Percentiles rank a stretch among this genome's conserved stretches.
Conservation (phyloP, 164 flowering plant species). For the Macadamia integrifolia region DNA sequence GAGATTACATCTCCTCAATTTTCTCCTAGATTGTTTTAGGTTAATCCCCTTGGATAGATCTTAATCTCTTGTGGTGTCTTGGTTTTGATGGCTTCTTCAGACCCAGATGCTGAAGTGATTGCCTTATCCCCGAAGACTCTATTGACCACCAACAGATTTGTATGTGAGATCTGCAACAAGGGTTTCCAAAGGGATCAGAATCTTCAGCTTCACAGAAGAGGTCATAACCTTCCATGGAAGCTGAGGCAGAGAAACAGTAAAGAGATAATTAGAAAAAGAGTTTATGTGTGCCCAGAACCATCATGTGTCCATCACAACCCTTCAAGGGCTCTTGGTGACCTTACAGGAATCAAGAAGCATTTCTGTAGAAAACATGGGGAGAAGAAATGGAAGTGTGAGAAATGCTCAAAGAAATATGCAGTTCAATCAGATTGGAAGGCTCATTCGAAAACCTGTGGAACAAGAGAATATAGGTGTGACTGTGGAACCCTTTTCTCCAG, state of each 20-base stretch:
- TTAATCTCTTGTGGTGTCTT: not conserved
- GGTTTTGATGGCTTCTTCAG: conserved; percentile 31
- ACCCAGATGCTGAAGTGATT: conserved; percentile 92
- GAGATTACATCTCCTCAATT: not conserved
- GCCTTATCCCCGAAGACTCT: conserved; percentile 81
- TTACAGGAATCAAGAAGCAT: conserved; percentile 93
- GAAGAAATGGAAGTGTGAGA: conserved; percentile 87
- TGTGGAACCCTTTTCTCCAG: conserved; percentile 94
- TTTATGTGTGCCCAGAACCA: conserved; percentile 80
- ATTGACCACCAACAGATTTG: conserved; percentile 77
- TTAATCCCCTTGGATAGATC: not conserved
- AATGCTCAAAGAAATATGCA: conserved; percentile 83
- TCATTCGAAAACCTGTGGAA: conserved; percentile 85
- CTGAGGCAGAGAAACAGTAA: conserved; percentile 66
- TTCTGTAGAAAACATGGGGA: conserved; percentile 86
- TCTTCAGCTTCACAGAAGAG: conserved; percentile 90
- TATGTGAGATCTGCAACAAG: conserved; percentile 94
- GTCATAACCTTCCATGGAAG: conserved; percentile 97
- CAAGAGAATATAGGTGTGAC: conserved; percentile 83
- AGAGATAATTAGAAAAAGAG: conserved; percentile 51
- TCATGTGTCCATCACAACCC: conserved; percentile 80
- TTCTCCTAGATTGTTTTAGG: not conserved
- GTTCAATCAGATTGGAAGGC: conserved; percentile 98
- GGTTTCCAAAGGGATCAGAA: conserved; percentile 97
- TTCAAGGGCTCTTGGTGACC: conserved; percentile 87